Percentiles rank a stretch among this genome's conserved stretches.
These are phyloP conservation scores for Phlegmacium glaucopus DNA, from an alignment of 768 basidiomycete species.

Conservation along the genomic window DNA sequence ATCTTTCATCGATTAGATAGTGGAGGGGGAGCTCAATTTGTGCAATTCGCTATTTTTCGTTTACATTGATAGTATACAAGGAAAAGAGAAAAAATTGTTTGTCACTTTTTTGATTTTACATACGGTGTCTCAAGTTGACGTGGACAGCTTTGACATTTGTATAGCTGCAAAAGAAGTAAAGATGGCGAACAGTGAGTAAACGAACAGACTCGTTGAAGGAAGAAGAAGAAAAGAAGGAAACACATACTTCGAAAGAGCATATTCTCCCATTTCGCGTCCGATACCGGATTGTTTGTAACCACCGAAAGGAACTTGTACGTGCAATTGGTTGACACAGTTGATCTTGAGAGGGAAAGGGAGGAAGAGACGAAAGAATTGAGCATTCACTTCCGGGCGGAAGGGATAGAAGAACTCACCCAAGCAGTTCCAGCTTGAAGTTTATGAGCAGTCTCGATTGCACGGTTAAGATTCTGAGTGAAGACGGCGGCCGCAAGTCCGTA, in stretches of 20 bases:
- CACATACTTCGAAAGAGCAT: constrained; percentile 60
- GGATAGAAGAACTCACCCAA: constrained; percentile 46
- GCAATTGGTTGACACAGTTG: constrained; percentile 47
- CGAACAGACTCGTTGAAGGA: too few relatives aligned
- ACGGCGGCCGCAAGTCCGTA: constrained; percentile 90
- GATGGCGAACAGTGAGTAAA: too few relatives aligned
- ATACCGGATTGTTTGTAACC: constrained; percentile 85
- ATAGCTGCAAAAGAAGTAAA: constrained; percentile 37
- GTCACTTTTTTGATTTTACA: constrained; percentile 27
- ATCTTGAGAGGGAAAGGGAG: constrained; percentile 24
- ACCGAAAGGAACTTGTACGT: constrained; percentile 71
- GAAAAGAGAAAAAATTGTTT: constrained; percentile 40
- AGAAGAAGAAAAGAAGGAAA: not conserved
- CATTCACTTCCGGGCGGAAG: not conserved
- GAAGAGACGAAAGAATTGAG: not conserved
- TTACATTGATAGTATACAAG: too few relatives aligned
- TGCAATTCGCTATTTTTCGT: too few relatives aligned
- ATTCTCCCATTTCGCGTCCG: constrained; percentile 77
- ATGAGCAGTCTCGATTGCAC: constrained; percentile 71
- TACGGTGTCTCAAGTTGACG: constrained; percentile 46
- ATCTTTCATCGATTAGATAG: too few relatives aligned
- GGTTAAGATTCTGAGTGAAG: constrained; percentile 76
- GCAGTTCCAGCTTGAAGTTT: constrained; percentile 77
- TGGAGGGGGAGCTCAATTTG: too few relatives aligned
- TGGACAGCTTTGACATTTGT: constrained; percentile 70